A percentile compares a stretch with the other conserved stretches of the same genome.
These are phyloP conservation scores for Fraxinus albicans DNA, from an alignment of 305 asterid species.

Conservation along the genomic window DNA sequence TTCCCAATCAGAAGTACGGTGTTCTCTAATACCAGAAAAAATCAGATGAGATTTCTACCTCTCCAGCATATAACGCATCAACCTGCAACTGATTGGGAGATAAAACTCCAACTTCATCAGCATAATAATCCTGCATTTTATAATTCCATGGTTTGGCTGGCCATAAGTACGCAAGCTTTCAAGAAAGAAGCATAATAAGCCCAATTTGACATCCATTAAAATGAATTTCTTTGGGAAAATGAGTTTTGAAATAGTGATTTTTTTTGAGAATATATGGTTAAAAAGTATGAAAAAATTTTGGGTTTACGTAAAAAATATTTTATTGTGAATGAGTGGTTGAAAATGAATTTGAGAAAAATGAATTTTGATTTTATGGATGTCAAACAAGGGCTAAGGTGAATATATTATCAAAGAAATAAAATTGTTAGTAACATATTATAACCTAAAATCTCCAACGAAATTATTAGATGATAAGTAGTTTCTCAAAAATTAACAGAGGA, in stretches of 20 bases:
- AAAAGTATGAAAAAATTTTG: no score
- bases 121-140: constrained; percentile 80
- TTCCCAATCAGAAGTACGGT: background rate
- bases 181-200: background rate
- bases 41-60: constrained; percentile 56
- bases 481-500: background rate
- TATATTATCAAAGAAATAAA: background rate
- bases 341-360: background rate
- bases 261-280: background rate
- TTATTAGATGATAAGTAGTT: background rate
- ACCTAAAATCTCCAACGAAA: background rate
- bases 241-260: background rate
- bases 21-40: constrained; percentile 10
- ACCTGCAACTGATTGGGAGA: constrained; percentile 93
- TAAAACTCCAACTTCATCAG: constrained; percentile 96
- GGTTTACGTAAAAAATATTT: background rate
- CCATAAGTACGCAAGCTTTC: constrained; percentile 15
- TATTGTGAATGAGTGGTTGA: background rate
- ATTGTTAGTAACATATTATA: constrained; percentile 9
- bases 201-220: background rate
- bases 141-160: constrained; percentile 29
- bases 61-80: constrained; percentile 78
- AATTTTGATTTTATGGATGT: background rate
- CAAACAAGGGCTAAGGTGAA: background rate
- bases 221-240: background rate